Conservation (phyloP, 202 grass and related monocot species). For the Miscanthus sacchariflorus region DNA sequence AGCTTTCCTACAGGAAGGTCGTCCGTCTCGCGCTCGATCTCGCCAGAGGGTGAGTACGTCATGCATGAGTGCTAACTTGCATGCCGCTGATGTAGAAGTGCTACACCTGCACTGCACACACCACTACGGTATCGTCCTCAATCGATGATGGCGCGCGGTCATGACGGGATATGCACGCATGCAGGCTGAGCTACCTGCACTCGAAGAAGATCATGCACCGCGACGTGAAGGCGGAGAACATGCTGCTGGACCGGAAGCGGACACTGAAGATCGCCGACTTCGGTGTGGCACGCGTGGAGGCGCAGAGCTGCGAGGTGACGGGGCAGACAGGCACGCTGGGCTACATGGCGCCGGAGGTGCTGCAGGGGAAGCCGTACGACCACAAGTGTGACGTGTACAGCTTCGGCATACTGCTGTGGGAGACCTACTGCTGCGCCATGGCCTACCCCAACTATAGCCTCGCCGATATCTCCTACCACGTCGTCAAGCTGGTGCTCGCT, state of each 20-base stretch:
- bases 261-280: slow-evolving; percentile 95
- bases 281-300: slow-evolving; percentile 89
- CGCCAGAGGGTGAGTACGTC: slow-evolving; percentile 64
- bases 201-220: slow-evolving; percentile 80
- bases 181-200: slow-evolving; percentile 87
- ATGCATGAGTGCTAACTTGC: no score
- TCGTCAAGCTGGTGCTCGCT: slow-evolving; percentile 64
- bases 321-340: slow-evolving; percentile 86
- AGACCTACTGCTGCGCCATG: slow-evolving; percentile 93
- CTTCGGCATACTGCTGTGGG: slow-evolving; percentile 89
- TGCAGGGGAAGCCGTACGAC: slow-evolving; percentile 79
- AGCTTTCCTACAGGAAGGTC: slow-evolving; percentile 71
- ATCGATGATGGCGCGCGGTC: neutral
- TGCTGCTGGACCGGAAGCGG: slow-evolving; percentile 73
- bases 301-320: slow-evolving; percentile 66
- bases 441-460: slow-evolving; percentile 78
- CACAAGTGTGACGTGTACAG: slow-evolving; percentile 96
- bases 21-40: slow-evolving; percentile 77
- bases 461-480: slow-evolving; percentile 74
- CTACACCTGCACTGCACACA: no score
- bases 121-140: no score
- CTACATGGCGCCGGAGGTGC: slow-evolving; percentile 95
- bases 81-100: no score
- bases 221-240: slow-evolving; percentile 96
- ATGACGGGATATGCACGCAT: neutral